Evolutionary conservation across 2,329 filamentous ascomycete genomes (phyloP).

Genomic region (Diplodia scrobiculata): DNA sequence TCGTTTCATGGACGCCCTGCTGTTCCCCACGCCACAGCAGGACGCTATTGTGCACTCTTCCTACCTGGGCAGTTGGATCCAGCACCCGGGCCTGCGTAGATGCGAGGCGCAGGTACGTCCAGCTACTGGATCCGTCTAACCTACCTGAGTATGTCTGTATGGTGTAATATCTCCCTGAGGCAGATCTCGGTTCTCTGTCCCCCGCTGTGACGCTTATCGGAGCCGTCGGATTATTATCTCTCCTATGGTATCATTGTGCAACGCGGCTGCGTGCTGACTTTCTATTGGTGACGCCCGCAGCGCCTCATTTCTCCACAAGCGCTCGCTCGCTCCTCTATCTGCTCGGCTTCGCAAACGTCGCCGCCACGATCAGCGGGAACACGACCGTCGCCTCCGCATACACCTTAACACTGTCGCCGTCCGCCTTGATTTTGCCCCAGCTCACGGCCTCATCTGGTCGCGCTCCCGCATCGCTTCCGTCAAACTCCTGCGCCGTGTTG

Average conservation of each 20-base stretch:
- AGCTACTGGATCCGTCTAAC: too few relatives aligned
- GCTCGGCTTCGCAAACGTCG: constrained; percentile 59
- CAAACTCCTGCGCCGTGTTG: constrained; percentile 96
- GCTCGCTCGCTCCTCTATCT: background rate
- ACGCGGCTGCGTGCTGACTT: constrained; percentile 6
- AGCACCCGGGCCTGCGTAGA: too few relatives aligned
- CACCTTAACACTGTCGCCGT: constrained; percentile 84
- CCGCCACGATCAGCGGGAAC: constrained; percentile 68
- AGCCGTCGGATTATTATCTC: constrained; percentile 9
- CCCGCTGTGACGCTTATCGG: constrained; percentile 1
- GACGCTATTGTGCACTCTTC: too few relatives aligned
- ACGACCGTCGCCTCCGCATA: constrained; percentile 69
- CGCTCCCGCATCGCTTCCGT: constrained; percentile 93
- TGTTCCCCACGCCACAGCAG: background rate
- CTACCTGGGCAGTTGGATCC: too few relatives aligned
- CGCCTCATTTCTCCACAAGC: constrained; percentile 7
- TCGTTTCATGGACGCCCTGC: constrained; percentile 15
- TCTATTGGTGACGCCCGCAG: constrained; percentile 1
- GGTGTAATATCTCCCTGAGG: too few relatives aligned
- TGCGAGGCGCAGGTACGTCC: too few relatives aligned
- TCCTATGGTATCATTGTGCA: constrained; percentile 21
- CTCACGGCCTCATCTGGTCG: constrained; percentile 95
- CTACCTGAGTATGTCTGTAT: too few relatives aligned
- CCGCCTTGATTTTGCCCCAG: constrained; percentile 96
- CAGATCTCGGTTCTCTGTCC: too few relatives aligned